These are phyloP conservation scores for Chlamydomonas urium DNA, from an alignment of 139 green algal species.

Conservation along the genomic window DNA sequence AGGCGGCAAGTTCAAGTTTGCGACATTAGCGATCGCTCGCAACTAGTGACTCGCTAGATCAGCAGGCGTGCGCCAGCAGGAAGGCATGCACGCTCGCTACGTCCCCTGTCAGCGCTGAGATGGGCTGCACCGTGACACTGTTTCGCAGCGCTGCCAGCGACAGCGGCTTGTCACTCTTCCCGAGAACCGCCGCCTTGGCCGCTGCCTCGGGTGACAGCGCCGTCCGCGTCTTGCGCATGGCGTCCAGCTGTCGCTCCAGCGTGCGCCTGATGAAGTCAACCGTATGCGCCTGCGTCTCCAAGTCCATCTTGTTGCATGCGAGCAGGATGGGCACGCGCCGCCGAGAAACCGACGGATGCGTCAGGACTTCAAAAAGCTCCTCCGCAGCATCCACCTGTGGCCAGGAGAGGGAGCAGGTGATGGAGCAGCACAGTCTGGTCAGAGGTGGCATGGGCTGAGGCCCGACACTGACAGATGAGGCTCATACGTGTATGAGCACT, in stretches of 20 bases:
- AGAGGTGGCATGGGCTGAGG: too few species aligned
- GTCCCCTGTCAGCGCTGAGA: slow-evolving; percentile 31
- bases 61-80: too few species aligned
- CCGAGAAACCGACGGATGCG: slow-evolving; percentile 37
- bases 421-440: slow-evolving; percentile 25
- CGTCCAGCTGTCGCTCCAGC: slow-evolving; percentile 84
- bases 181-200: slow-evolving; percentile 19
- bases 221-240: slow-evolving; percentile 64
- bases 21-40: too few species aligned
- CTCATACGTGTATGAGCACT: too few species aligned
- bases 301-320: slow-evolving; percentile 90
- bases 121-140: slow-evolving; percentile 16
- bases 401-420: neutral
- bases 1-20: too few species aligned
- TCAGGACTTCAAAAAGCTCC: slow-evolving; percentile 55
- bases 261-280: slow-evolving; percentile 83
- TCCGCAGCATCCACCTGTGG: slow-evolving; percentile 40
- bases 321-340: slow-evolving; percentile 76
- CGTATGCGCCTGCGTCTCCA: slow-evolving; percentile 74
- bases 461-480: too few species aligned
- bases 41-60: too few species aligned
- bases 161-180: slow-evolving; percentile 23
- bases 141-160: slow-evolving; percentile 22
- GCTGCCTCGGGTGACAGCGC: slow-evolving; percentile 25
- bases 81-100: slow-evolving; percentile 26